These are phyloP conservation scores for Xylaria castorea DNA, from an alignment of 495 filamentous ascomycete species.

Conservation along the genomic window DNA sequence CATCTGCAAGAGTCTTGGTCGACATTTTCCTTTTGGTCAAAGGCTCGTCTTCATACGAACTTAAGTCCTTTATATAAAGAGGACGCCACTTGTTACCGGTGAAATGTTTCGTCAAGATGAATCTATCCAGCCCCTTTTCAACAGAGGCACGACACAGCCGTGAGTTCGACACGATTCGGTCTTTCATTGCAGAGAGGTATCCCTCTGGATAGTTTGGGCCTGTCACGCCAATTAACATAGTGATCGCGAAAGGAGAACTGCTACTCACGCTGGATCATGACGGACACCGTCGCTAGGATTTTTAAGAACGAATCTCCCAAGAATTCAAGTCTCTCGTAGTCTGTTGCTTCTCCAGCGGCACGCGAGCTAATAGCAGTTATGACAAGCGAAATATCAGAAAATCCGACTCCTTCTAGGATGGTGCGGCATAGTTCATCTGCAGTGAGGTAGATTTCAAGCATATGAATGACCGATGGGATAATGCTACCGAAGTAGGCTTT, in stretches of 20 bases:
- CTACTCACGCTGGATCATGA: conserved; percentile 62
- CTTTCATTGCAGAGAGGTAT: conserved; percentile 72
- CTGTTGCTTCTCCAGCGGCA: conserved; percentile 60
- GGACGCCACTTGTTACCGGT: conserved; percentile 76
- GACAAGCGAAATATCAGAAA: conserved; percentile 64
- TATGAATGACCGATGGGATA: conserved; percentile 75
- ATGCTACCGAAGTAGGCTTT: conserved; percentile 72
- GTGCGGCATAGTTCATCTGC: conserved; percentile 67
- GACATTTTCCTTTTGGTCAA: conserved; percentile 53
- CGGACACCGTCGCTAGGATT: conserved; percentile 68
- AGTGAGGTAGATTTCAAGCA: conserved; percentile 68
- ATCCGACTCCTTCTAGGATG: conserved; percentile 60
- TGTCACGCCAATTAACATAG: conserved; percentile 26
- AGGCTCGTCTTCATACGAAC: conserved; percentile 31
- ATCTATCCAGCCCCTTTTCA: conserved; percentile 69
- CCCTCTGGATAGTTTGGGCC: conserved; percentile 79
- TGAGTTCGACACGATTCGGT: conserved; percentile 74
- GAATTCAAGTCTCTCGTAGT: conserved; percentile 92
- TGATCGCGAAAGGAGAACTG: not conserved
- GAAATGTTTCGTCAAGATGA: conserved; percentile 74
- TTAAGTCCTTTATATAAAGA: conserved; percentile 62
- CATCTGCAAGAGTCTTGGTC: conserved; percentile 86
- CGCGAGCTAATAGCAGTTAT: conserved; percentile 77
- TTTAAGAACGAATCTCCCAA: conserved; percentile 90
- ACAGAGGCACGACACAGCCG: conserved; percentile 70